phyloP scores from a whole-genome alignment of 176 grass and related monocot genomes.

The Rhynchospora pubera region DNA sequence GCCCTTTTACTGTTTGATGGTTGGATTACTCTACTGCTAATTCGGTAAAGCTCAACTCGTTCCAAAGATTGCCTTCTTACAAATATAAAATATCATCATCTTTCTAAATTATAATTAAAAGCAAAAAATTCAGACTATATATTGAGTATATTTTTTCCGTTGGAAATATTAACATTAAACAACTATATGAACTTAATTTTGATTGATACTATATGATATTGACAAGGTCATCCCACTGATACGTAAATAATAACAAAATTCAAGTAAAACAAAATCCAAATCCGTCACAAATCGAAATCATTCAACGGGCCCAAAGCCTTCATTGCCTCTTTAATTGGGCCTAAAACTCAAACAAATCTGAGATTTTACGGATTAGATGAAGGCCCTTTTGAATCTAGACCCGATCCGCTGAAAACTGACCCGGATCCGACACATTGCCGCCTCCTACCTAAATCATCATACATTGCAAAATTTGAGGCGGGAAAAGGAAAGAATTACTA shows the following conservation, averaged over 20 bases:
- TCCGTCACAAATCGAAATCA: neutral
- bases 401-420: neutral
- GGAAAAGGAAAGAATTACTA: constrained; percentile 17
- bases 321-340: neutral
- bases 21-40: too few relatives aligned
- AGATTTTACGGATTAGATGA: neutral
- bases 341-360: neutral
- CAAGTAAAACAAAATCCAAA: neutral
- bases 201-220: neutral
- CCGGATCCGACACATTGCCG: neutral
- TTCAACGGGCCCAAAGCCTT: neutral
- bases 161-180: neutral
- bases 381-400: neutral
- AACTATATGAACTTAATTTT: neutral
- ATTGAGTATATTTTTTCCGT: neutral
- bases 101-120: too few relatives aligned
- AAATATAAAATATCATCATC: too few relatives aligned
- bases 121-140: too few relatives aligned
- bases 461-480: neutral
- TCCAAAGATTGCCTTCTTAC: too few relatives aligned
- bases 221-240: neutral
- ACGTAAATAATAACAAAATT: neutral
- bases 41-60: too few relatives aligned
- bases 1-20: too few relatives aligned
- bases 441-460: neutral